Evolutionary conservation across 805 yeast genomes (phyloP), one percentile per base, ranked within the genome.

Genomic region (Monosporozyma yasuniensis): DNA sequence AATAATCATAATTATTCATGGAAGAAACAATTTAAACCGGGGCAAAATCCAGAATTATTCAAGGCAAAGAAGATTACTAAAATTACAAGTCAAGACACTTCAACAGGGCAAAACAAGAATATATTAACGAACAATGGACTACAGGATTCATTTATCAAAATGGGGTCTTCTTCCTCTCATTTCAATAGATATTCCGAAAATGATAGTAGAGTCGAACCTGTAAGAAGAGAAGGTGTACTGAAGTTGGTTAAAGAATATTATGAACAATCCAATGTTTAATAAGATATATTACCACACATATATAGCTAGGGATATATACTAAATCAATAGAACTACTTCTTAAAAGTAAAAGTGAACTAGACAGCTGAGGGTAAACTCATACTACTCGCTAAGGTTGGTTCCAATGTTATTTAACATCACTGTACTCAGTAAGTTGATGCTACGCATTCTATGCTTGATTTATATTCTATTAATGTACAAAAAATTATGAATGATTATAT

Each of bases 201-300:
- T 23, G 22, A 28, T 34, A 25, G 37, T 12, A 37, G 32, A 10
- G 39, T 12, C 21, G 39, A 12, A 14, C 30, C 32, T 16, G 7
- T 2, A 5, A 44, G 42, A 4, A 28, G 48, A 3, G 55, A 47
- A 4, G 91, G 91, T 0, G 93, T 81, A n/a, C 70, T 82, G 42
- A 95, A 93, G 1, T 73, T 89, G 69, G 73, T 89, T 44, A 87
- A 87, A 61, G 89, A 87, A 60, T 83, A 87, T 53, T 87, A 87
- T 61, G 82, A 75, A 48, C 67, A 68, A 50, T 65, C 72, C 14
- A 71, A 67, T 12, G 23, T 28, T 10, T 39, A 39, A 18, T 18
- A 9, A 18, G 10, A 32, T 2, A 45, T 55, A n/a, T n/a, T n/a
- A n/a, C n/a, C n/a, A n/a, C n/a, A n/a, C n/a, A n/a, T n/a, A n/a